Conservation (phyloP, 2,329 filamentous ascomycete genomes). For the Cladobotryum mycophilum region DNA sequence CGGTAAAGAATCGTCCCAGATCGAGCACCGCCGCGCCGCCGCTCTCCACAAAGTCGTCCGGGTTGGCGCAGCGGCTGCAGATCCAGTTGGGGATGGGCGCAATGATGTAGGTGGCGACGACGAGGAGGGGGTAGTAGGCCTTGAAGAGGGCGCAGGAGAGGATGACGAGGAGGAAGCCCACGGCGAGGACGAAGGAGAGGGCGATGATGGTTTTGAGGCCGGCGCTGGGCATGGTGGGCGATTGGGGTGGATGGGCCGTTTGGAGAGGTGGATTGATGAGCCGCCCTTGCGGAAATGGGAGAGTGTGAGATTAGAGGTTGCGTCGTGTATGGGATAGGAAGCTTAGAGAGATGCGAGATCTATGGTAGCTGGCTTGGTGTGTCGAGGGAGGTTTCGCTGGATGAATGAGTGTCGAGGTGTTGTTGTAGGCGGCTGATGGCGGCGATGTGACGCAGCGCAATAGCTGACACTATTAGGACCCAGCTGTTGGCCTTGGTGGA, state of each 20-base stretch:
- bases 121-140: conserved; percentile 89
- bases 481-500: not conserved
- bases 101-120: conserved; percentile 91
- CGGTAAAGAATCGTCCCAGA: conserved; percentile 88
- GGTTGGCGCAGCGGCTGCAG: conserved; percentile 78
- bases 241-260: not conserved
- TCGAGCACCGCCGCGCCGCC: conserved; percentile 81
- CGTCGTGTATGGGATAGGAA: not conserved
- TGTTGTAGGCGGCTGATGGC: not conserved
- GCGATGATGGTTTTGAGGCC: conserved; percentile 99
- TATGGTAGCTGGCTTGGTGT: not conserved
- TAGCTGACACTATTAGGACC: not conserved
- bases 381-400: not conserved
- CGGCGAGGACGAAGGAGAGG: conserved; percentile 96
- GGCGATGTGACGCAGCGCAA: conserved; percentile 8
- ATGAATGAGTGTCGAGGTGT: not conserved
- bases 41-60: conserved; percentile 91
- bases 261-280: not conserved
- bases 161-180: conserved; percentile 98
- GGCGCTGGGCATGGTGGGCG: conserved; percentile 59
- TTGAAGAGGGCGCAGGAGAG: conserved; percentile 93
- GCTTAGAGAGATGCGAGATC: not conserved
- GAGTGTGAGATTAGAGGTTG: not conserved
- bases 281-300: not conserved
- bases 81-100: conserved; percentile 97